Percentiles rank a stretch among this genome's conserved stretches.
phyloP scores from a whole-genome alignment of 2,329 filamentous ascomycete genomes.

The Orbilia blumenaviensis region DNA sequence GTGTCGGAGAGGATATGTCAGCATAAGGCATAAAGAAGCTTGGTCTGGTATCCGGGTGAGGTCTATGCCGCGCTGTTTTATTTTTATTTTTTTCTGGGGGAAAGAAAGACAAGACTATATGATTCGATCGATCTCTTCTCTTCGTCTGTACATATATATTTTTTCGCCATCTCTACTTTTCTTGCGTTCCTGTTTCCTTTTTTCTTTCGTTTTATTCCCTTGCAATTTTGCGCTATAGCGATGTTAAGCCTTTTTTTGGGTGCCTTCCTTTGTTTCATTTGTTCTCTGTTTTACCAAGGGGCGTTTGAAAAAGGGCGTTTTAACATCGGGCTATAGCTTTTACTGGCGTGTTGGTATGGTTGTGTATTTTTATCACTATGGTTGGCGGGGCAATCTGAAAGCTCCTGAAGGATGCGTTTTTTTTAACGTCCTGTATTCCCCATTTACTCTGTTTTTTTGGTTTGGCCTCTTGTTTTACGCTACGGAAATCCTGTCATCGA shows the following conservation, averaged over 20 bases:
- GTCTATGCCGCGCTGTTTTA: neutral
- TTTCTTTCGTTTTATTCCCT: too few species aligned
- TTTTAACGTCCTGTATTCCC: too few species aligned
- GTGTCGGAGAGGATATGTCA: neutral
- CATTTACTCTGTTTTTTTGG: neutral
- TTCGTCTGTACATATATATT: conserved; percentile 3
- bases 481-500: neutral
- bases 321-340: conserved; percentile 12
- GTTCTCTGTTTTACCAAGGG: neutral
- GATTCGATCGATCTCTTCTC: conserved; percentile 1
- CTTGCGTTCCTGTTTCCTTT: neutral
- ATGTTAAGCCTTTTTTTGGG: conserved; percentile 10
- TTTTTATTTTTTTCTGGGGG: neutral
- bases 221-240: conserved; percentile 10
- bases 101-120: neutral
- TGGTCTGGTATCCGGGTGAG: neutral
- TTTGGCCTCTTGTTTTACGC: too few species aligned
- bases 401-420: neutral
- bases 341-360: neutral
- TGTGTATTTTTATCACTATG: too few species aligned
- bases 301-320: neutral
- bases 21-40: neutral
- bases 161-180: conserved; percentile 2
- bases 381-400: neutral
- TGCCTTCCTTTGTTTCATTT: too few species aligned